phyloP scores from a whole-genome alignment of 2,329 filamentous ascomycete species.

The Ambrosiella cleistominuta region DNA sequence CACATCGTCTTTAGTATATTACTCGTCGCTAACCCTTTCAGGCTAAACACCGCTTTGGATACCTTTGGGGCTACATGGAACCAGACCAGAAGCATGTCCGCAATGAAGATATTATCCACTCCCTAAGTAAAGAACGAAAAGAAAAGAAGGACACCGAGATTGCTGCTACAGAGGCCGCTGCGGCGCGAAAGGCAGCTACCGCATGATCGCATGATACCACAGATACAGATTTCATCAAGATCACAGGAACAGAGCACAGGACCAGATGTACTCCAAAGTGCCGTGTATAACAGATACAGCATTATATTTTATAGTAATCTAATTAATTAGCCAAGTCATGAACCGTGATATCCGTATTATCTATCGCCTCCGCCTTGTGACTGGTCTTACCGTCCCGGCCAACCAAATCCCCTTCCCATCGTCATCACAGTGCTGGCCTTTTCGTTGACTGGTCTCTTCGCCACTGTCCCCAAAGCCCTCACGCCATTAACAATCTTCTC shows the following conservation, averaged over 20 bases:
- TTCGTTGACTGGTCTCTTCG: slow-evolving; percentile 64
- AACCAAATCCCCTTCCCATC: slow-evolving; percentile 42
- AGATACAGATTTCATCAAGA: no score
- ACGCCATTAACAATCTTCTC: slow-evolving; percentile 81
- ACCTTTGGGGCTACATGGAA: slow-evolving; percentile 25
- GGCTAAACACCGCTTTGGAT: slow-evolving; percentile 15
- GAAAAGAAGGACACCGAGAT: not conserved
- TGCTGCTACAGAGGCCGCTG: not conserved
- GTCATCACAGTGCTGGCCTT: slow-evolving; percentile 36
- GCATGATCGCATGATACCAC: no score
- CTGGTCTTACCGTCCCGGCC: slow-evolving; percentile 24
- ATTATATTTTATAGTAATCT: no score
- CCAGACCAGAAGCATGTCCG: slow-evolving; percentile 17
- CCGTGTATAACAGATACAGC: no score
- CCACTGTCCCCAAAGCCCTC: slow-evolving; percentile 55
- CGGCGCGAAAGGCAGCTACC: no score
- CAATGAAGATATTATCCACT: slow-evolving; percentile 1
- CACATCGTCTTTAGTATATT: not conserved
- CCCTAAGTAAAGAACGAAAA: not conserved
- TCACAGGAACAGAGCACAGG: no score
- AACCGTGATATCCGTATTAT: not conserved
- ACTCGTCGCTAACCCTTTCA: not conserved
- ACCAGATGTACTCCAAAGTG: no score
- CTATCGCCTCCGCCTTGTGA: not conserved
- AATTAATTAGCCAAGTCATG: not conserved